These are phyloP conservation scores for Fusarium sublunatum DNA, from an alignment of 2,329 filamentous ascomycete genomes.

Conservation along the genomic window DNA sequence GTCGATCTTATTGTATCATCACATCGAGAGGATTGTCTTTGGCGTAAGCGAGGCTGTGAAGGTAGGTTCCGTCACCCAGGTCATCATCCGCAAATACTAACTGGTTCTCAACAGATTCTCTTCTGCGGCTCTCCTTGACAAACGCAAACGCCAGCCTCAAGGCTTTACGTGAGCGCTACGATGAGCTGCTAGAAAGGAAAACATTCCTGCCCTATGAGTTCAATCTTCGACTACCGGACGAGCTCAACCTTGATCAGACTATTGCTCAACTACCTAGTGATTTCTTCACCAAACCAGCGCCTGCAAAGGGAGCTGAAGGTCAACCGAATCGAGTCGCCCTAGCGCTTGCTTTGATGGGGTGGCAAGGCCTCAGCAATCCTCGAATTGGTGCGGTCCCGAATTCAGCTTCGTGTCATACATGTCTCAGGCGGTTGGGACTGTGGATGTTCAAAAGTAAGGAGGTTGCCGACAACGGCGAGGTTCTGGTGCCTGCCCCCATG, in stretches of 20 bases:
- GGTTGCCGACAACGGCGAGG: constrained; percentile 64
- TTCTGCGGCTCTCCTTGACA: constrained; percentile 71
- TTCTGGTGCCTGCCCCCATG: constrained; percentile 71
- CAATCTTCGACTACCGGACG: constrained; percentile 68
- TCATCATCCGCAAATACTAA: constrained; percentile 30
- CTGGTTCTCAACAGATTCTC: constrained; percentile 58
- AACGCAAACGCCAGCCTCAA: constrained; percentile 69
- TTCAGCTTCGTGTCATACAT: constrained; percentile 83
- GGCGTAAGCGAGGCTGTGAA: constrained; percentile 89
- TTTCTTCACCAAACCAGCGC: constrained; percentile 64
- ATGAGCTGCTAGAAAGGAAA: constrained; percentile 66
- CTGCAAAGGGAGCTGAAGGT: constrained; percentile 43
- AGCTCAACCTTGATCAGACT: constrained; percentile 62
- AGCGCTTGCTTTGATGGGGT: constrained; percentile 77
- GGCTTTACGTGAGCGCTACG: constrained; percentile 71
- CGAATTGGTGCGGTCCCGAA: constrained; percentile 72
- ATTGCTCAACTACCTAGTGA: constrained; percentile 62
- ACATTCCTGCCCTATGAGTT: constrained; percentile 70
- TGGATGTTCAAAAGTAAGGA: constrained; percentile 92
- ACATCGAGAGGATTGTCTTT: constrained; percentile 85
- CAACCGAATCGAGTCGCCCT: constrained; percentile 71
- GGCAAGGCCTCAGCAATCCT: constrained; percentile 72
- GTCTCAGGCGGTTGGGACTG: constrained; percentile 86
- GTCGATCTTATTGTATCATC: constrained; percentile 76
- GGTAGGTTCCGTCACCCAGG: constrained; percentile 58